phyloP scores from a whole-genome alignment of 495 filamentous ascomycete species.

The Thermothielavioides terrestris region DNA sequence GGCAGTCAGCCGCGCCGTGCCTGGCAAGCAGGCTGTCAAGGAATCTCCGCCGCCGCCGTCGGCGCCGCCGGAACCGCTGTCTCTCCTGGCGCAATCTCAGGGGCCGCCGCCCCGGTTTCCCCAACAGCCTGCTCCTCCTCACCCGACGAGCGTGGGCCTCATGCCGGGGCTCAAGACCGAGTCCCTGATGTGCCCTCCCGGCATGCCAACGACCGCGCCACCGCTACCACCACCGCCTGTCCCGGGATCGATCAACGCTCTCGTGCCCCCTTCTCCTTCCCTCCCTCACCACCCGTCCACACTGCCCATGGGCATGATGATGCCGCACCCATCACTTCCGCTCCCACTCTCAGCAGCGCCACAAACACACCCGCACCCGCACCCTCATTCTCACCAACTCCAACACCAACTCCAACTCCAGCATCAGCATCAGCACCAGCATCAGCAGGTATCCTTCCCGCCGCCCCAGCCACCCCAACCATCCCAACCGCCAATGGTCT shows the following conservation, averaged over 20 bases:
- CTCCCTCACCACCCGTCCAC: too few species aligned
- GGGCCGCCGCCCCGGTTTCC: slow-evolving; percentile 6
- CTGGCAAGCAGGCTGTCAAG: slow-evolving; percentile 31
- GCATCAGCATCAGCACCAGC: slow-evolving; percentile 10
- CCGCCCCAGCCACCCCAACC: too few species aligned
- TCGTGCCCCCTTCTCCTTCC: not conserved
- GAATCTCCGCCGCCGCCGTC: slow-evolving; percentile 21
- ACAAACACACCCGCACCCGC: slow-evolving; percentile 1
- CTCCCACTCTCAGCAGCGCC: not conserved
- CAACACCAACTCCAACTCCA: slow-evolving; percentile 14
- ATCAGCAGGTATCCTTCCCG: not conserved
- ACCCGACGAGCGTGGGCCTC: not conserved
- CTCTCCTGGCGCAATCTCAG: not conserved
- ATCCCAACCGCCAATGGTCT: slow-evolving; percentile 35
- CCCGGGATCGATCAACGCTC: not conserved
- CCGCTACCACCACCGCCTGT: not conserved
- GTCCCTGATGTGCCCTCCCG: not conserved
- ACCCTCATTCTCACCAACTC: slow-evolving; percentile 10
- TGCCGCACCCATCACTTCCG: not conserved
- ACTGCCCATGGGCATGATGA: not conserved
- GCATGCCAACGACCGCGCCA: not conserved
- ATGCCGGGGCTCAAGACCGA: slow-evolving; percentile 4
- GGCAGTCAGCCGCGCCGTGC: slow-evolving; percentile 26
- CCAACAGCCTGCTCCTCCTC: not conserved
- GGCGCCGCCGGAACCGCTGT: not conserved